Conservation (phyloP, 2,329 filamentous ascomycete genomes). For the Hypoxylon sp. region DNA sequence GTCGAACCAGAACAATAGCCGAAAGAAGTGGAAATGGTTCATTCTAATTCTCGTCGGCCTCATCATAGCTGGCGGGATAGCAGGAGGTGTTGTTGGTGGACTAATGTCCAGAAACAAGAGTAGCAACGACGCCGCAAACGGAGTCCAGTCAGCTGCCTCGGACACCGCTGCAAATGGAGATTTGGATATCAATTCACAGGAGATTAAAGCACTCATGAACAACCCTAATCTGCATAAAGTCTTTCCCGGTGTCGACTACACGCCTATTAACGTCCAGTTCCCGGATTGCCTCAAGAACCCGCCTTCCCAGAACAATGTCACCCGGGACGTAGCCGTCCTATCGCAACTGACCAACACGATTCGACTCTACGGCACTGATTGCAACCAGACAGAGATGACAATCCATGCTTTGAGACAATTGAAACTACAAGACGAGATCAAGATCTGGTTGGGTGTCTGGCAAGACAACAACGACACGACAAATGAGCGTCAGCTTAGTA, state of each 20-base stretch:
- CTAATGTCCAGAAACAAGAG: conserved; percentile 63
- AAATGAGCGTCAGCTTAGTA: conserved; percentile 82
- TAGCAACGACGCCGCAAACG: conserved; percentile 46
- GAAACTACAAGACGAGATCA: conserved; percentile 78
- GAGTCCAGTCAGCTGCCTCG: conserved; percentile 68
- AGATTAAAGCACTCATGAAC: conserved; percentile 86
- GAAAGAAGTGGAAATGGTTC: conserved; percentile 79
- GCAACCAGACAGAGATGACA: conserved; percentile 96
- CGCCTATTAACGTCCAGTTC: conserved; percentile 90
- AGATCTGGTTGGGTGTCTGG: conserved; percentile 96
- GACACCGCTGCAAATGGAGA: conserved; percentile 77
- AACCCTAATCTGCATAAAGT: conserved; percentile 90
- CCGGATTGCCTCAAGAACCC: conserved; percentile 83
- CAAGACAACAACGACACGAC: conserved; percentile 87
- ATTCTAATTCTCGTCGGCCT: conserved; percentile 75
- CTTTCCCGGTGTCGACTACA: conserved; percentile 96
- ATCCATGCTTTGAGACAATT: conserved; percentile 84
- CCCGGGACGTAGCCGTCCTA: conserved; percentile 89
- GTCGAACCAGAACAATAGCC: conserved; percentile 69
- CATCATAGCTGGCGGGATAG: conserved; percentile 78
- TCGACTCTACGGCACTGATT: conserved; percentile 94
- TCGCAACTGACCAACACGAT: conserved; percentile 91
- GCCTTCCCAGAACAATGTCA: conserved; percentile 94
- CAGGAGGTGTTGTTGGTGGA: conserved; percentile 76
- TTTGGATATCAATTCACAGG: conserved; percentile 78